Evolutionary conservation across 192 early-diverging fungal genomes (phyloP).

Genomic region (Gaertneriomyces sp.): DNA sequence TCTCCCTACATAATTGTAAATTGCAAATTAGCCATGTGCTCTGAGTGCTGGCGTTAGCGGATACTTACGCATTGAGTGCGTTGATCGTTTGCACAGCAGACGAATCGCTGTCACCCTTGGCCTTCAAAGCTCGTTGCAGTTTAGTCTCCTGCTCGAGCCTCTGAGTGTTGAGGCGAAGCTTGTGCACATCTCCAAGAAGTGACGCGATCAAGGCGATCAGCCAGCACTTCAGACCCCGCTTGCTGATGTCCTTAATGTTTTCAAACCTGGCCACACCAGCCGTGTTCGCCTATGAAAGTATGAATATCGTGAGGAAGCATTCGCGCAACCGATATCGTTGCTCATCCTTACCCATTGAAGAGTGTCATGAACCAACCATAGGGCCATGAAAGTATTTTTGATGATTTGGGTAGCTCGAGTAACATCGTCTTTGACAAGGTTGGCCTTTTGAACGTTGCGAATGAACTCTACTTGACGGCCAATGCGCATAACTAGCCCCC

Average conservation of each 20-base stretch:
- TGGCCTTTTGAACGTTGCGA: constrained; percentile 53
- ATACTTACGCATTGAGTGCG: constrained; percentile 11
- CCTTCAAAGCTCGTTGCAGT: constrained; percentile 7
- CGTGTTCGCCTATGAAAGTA: constrained; percentile 45
- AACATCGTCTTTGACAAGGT: constrained; percentile 57
- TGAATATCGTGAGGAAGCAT: neutral
- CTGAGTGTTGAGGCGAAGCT: constrained; percentile 53
- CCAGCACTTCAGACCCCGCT: constrained; percentile 65
- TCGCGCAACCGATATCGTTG: neutral
- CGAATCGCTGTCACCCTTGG: constrained; percentile 30
- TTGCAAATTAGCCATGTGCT: constrained; percentile 49
- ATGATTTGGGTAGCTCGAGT: constrained; percentile 47
- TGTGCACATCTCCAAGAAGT: constrained; percentile 62
- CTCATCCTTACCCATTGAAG: constrained; percentile 57
- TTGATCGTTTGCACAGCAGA: constrained; percentile 27
- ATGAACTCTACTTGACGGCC: constrained; percentile 68
- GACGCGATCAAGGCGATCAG: constrained; percentile 58
- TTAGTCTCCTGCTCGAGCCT: constrained; percentile 40
- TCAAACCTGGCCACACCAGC: constrained; percentile 59
- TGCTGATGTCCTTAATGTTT: constrained; percentile 60
- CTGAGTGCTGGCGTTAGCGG: constrained; percentile 52
- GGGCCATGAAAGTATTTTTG: constrained; percentile 57
- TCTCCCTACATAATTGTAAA: constrained; percentile 45
- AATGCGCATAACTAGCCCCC: constrained; percentile 58
- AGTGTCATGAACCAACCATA: constrained; percentile 62